A percentile compares a stretch with the other conserved stretches of the same genome.
phyloP scores from a whole-genome alignment of 2,329 filamentous ascomycete genomes.

The Pseudopithomyces maydicus region DNA sequence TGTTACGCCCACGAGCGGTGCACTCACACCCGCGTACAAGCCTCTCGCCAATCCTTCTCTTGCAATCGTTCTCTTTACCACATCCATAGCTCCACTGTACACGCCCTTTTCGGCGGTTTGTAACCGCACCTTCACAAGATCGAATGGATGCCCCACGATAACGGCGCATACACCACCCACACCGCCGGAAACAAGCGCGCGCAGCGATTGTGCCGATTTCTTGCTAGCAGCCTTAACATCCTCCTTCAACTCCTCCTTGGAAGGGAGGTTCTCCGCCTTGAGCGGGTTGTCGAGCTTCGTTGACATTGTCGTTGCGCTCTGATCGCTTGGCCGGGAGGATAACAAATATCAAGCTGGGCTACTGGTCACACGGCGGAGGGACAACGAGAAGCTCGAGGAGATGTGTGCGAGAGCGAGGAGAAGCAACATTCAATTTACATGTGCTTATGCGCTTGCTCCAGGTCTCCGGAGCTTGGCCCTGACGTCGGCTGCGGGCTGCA shows the following conservation, averaged over 20 bases:
- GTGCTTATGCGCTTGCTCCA: conserved; percentile 7
- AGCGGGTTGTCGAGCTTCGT: conserved; percentile 5
- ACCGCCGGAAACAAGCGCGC: conserved; percentile 85
- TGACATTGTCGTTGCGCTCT: conserved; percentile 1
- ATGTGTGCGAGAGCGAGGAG: neutral
- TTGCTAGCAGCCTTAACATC: conserved; percentile 58
- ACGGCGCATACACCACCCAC: conserved; percentile 95
- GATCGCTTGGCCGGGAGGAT: neutral
- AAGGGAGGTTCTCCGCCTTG: conserved; percentile 36
- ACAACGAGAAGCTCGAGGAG: neutral
- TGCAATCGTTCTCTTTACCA: conserved; percentile 85
- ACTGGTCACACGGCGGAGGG: too few species aligned
- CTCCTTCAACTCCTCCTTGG: conserved; percentile 55
- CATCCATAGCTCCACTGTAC: conserved; percentile 88
- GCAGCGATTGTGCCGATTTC: conserved; percentile 66
- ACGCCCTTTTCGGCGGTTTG: conserved; percentile 95
- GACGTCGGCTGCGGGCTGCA: conserved; percentile 7
- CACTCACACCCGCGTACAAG: conserved; percentile 95
- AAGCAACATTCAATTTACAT: conserved; percentile 1
- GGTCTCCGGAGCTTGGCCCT: conserved; percentile 11
- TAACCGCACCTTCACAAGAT: conserved; percentile 95
- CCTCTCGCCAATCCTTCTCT: conserved; percentile 80
- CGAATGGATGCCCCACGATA: conserved; percentile 91
- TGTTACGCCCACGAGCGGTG: conserved; percentile 92
- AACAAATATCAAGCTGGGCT: neutral